Evolutionary conservation across 805 yeast species (phyloP).

Genomic region (Suhomyces vadensis): DNA sequence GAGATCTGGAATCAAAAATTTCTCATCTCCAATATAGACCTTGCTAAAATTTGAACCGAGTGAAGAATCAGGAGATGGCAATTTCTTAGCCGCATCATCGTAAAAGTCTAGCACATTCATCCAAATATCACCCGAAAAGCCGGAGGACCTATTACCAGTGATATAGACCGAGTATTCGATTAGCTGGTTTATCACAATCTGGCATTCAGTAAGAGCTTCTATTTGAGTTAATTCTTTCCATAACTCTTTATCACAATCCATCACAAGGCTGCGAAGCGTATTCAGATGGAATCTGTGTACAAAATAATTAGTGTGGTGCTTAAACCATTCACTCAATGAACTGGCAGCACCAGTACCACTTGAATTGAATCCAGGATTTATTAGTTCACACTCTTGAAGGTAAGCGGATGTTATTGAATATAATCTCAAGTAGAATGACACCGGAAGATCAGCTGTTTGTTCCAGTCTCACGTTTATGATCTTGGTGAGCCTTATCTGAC

Average conservation of each 20-base stretch:
- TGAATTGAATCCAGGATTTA: constrained; percentile 66
- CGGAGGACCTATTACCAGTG: constrained; percentile 19
- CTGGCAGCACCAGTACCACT: constrained; percentile 50
- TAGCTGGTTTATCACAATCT: constrained; percentile 26
- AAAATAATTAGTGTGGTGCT: constrained; percentile 65
- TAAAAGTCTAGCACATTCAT: constrained; percentile 25
- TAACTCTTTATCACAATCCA: constrained; percentile 60
- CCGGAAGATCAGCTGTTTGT: constrained; percentile 56
- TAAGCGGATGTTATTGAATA: constrained; percentile 69
- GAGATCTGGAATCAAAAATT: constrained; percentile 33
- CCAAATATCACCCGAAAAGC: constrained; percentile 32
- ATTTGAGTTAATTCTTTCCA: constrained; percentile 79
- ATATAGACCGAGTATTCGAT: constrained; percentile 25
- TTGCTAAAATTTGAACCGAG: constrained; percentile 3
- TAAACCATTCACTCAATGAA: constrained; percentile 61
- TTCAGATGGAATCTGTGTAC: constrained; percentile 55
- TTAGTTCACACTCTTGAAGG: constrained; percentile 77
- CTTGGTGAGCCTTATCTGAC: constrained; percentile 77
- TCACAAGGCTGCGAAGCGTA: constrained; percentile 47
- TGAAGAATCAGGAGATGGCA: neutral
- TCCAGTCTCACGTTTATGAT: constrained; percentile 77
- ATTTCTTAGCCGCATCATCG: constrained; percentile 8
- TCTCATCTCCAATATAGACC: constrained; percentile 19
- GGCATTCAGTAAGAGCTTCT: constrained; percentile 29
- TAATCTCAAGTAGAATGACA: constrained; percentile 64